Evolutionary conservation across 305 asterid species (phyloP).

Genomic region (Fraxinus ornus): DNA sequence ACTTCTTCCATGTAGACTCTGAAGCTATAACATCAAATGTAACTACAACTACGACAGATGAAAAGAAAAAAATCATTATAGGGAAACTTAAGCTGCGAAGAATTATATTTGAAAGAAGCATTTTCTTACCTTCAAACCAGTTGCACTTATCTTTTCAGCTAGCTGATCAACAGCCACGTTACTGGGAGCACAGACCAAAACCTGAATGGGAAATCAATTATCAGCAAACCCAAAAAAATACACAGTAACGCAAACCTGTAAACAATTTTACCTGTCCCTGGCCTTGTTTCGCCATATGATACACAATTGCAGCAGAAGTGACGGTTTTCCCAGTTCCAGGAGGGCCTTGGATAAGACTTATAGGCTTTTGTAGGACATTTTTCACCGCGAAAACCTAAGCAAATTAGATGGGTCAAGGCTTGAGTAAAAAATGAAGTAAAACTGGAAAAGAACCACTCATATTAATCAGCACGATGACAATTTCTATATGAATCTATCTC

Average conservation of each 20-base stretch:
- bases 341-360: slow-evolving; percentile 97
- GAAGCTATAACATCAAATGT: not conserved
- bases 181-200: slow-evolving; percentile 99
- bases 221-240: slow-evolving; percentile 13
- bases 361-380: slow-evolving; percentile 95
- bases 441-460: not conserved
- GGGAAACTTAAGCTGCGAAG: not conserved
- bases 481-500: not conserved
- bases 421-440: not conserved
- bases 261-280: slow-evolving; percentile 78
- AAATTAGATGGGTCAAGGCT: slow-evolving; percentile 13
- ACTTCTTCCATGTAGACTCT: slow-evolving; percentile 1
- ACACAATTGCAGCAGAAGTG: slow-evolving; percentile 97
- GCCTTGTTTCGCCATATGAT: slow-evolving; percentile 99
- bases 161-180: slow-evolving; percentile 99
- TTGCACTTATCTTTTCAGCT: slow-evolving; percentile 97
- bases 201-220: slow-evolving; percentile 46
- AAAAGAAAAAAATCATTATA: too few species aligned
- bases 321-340: slow-evolving; percentile 99
- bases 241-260: not conserved
- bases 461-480: not conserved
- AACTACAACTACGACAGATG: not conserved
- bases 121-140: slow-evolving; percentile 79
- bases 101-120: slow-evolving; percentile 3
- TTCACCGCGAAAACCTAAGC: slow-evolving; percentile 91